A percentile compares a stretch with the other conserved stretches of the same genome.
phyloP scores from a whole-genome alignment of 192 early-diverging fungal species.

The Backusella mclennaniae region DNA sequence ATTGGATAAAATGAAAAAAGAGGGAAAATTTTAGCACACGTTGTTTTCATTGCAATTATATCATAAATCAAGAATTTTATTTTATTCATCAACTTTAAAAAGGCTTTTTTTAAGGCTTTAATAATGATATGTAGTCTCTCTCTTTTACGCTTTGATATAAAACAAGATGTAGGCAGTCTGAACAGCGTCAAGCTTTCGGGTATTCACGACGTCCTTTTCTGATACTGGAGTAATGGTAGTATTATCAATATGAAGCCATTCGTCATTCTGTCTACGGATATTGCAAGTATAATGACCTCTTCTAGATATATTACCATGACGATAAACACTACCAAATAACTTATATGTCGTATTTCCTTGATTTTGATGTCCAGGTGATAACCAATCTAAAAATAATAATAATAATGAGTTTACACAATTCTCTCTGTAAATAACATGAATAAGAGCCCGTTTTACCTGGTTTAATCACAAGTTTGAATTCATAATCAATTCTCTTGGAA shows the following conservation, averaged over 20 bases:
- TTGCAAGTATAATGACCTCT: constrained; percentile 99
- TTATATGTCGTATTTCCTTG: constrained; percentile 56
- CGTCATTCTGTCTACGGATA: constrained; percentile 62
- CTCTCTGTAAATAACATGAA: not conserved
- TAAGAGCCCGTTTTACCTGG: constrained; percentile 39
- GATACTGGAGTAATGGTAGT: constrained; percentile 61
- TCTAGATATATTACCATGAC: constrained; percentile 84
- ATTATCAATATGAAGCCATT: constrained; percentile 95
- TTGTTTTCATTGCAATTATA: too few species aligned
- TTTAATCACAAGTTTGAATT: constrained; percentile 56
- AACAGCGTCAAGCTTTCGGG: constrained; percentile 40
- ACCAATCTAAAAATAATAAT: constrained; percentile 43
- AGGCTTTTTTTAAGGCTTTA: too few species aligned
- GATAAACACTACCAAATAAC: constrained; percentile 87
- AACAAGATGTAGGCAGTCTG: constrained; percentile 80
- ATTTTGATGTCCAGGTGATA: constrained; percentile 55
- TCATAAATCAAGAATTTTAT: too few species aligned
- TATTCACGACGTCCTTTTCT: constrained; percentile 59
- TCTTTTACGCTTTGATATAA: constrained; percentile 47
- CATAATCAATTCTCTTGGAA: constrained; percentile 79
- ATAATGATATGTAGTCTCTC: too few species aligned
- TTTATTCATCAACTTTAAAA: too few species aligned
- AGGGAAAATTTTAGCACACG: too few species aligned
- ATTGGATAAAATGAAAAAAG: too few species aligned
- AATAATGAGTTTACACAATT: not conserved